Base-by-base conservation (phyloP, 352 stramenopile genomes). In the Paralagenidium karlingii region DNA sequence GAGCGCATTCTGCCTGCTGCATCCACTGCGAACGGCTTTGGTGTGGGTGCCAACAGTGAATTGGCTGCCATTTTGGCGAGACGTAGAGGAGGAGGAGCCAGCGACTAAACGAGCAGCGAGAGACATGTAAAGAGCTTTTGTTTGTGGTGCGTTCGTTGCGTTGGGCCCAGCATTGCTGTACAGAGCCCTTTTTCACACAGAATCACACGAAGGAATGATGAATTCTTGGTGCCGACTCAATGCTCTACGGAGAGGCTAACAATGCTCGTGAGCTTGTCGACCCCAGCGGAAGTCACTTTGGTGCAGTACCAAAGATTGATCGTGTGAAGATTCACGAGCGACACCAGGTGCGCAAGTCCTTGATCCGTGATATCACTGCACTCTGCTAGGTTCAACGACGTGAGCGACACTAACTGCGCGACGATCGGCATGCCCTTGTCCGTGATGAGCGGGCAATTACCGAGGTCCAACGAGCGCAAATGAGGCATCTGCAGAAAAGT, bases 291-390 rank as follows among this genome's bases (percentile, higher is more conserved):
- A 1, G 71, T 83, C 38, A 89, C 57, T 45, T 89, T 85, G 13
- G 53, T 76, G 54, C 75, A 89, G 45, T 86, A 86, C 75, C 71
- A 86, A 10, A 86, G 41, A 38, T 85, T 89, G 47, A 85, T 73
- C 12, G 54, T 74, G 24, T 53, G 48, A 28, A 89, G 55, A 24
- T 69, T 68, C 8, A 61, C 26, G 5, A 80, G 59, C 19, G 59
- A 40, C 6, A 58, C 47, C 10, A 89, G 49, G 22, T 80, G 42
- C 11, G 41, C 46, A 3, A 85, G 55, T 2, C 68, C 73, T 21
- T 47, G 42, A 25, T 89, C 76, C 2, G 68, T 80, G 49, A 89
- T 59, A 43, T 87, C 61, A 7, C 60, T 58, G 41, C 69, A 83
- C 43, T 87, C 73, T 3, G 65, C 76, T 5, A 90, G 43, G 30